phyloP scores from a whole-genome alignment of 305 asterid genomes.

The Plantago coronopus region DNA sequence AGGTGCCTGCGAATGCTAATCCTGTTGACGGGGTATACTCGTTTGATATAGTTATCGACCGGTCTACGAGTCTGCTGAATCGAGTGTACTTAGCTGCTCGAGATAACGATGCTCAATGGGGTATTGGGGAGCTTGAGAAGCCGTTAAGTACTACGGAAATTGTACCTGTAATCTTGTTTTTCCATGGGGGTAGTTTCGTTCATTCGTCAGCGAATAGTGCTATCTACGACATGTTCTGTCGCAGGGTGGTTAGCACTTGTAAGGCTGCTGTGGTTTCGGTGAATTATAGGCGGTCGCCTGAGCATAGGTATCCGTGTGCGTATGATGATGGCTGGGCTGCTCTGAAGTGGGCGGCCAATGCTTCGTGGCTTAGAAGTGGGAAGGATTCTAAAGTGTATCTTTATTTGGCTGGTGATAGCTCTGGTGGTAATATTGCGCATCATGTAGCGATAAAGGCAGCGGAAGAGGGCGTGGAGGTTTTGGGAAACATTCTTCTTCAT shows the following conservation, averaged over 20 bases:
- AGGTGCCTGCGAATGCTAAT: conserved; percentile 41
- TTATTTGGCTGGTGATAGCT: conserved; percentile 58
- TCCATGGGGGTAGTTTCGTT: conserved; percentile 70
- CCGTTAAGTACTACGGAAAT: conserved; percentile 48
- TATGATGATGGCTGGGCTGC: conserved; percentile 64
- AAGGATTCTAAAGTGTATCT: conserved; percentile 40
- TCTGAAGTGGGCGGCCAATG: conserved; percentile 48
- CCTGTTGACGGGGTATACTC: conserved; percentile 60
- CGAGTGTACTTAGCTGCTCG: conserved; percentile 37
- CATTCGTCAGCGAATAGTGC: conserved; percentile 68
- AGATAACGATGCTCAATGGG: conserved; percentile 35
- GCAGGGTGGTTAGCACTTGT: conserved; percentile 49
- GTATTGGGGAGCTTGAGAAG: conserved; percentile 44
- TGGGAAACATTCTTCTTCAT: conserved; percentile 57
- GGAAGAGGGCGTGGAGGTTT: conserved; percentile 40
- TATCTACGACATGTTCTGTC: conserved; percentile 56
- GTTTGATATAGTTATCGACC: conserved; percentile 47
- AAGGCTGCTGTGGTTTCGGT: conserved; percentile 60
- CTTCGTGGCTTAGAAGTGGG: conserved; percentile 59
- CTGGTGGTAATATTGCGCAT: conserved; percentile 67
- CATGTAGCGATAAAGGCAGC: conserved; percentile 55
- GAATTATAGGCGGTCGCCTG: conserved; percentile 59
- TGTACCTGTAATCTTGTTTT: conserved; percentile 48
- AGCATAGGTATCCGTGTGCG: conserved; percentile 60
- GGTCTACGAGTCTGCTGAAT: conserved; percentile 40